phyloP scores from a whole-genome alignment of 2,329 filamentous ascomycete genomes.

The Whalleya microplaca region DNA sequence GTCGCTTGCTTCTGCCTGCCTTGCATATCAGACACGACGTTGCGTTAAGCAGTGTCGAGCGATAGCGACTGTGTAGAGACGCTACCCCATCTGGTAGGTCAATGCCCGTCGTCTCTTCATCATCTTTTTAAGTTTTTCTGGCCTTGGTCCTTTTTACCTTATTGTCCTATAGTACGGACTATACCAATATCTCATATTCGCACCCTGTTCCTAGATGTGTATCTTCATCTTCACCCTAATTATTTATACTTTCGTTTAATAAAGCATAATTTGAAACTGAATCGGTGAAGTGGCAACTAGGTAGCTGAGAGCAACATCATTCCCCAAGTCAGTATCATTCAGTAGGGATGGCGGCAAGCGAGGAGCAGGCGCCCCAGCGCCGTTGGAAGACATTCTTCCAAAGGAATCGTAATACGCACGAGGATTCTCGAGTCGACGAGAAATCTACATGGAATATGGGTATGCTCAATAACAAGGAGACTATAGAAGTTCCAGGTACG shows the following conservation, averaged over 20 bases:
- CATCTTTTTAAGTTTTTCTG: not conserved
- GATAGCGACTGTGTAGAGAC: not conserved
- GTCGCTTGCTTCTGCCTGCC: not conserved
- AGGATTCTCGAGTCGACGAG: conserved; percentile 11
- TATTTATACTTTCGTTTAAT: not conserved
- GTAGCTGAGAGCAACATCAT: not conserved
- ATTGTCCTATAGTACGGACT: not conserved
- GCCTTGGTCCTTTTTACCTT: not conserved
- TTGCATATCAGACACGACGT: not conserved
- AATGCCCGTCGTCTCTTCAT: not conserved
- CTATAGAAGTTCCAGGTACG: conserved; percentile 85
- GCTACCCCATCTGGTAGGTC: not conserved
- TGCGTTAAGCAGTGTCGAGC: not conserved
- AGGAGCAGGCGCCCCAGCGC: conserved; percentile 16
- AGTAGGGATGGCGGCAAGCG: conserved; percentile 24
- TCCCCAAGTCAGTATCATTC: not conserved
- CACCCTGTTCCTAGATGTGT: not conserved
- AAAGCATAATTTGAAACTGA: not conserved
- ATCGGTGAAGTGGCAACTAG: not conserved
- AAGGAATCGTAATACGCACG: conserved; percentile 10
- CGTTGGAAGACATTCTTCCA: conserved; percentile 25
- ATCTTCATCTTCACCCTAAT: not conserved
- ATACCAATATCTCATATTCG: not conserved
- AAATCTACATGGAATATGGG: conserved; percentile 64
- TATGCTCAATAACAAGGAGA: conserved; percentile 79